Base-by-base conservation (phyloP, 768 basidiomycete species). In the Lentinula detonsa region DNA sequence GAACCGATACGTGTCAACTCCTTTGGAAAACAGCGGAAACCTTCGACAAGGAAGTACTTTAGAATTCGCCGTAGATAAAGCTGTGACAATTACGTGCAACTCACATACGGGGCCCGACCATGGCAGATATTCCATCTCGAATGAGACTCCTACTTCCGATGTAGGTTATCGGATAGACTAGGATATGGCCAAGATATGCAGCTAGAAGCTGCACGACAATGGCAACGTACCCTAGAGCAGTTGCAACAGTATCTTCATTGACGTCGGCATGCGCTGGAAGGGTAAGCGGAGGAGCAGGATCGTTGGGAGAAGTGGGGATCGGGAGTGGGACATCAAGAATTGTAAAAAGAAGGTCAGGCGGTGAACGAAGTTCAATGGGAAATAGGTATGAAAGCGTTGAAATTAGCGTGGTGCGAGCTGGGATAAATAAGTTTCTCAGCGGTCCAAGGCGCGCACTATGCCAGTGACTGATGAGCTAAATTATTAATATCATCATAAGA, bases 1-100 rank as follows among this genome's bases (percentile, higher is more conserved):
- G 68, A 96, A 99, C 28, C 97, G 83, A 74, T 98, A 98, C 46
- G 89, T 90, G 70, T 98, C 97, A 61, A 98, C 95, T 4, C 95
- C 95, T 74, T 85, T 91, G 1, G 92, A 88, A 72, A 93, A 99
- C 34, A 99, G 76, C 16, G 97, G 97, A 72, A 98, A 99, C 82
- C 95, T 97, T 57, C 39, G 31, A 15, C 28, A 28, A 28, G 28
- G 3, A 49, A 23, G 50, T 45, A 51, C 62, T 5, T 28, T 37
- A 40, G 52, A 37, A 59, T 58, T 46, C 23, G 35, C 23, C 58
- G 33, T 11, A 21, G 45, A 9, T 48, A 3, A 2, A 3, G 2
- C 28, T 28, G 21, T 28, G 2, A 28, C 28, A 28, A 28, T 28
- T 28, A 28, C 3, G 33, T 54, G 21, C 7, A 16, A 79, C 90